These are phyloP conservation scores for Secale cereale DNA, from an alignment of 176 grass and related monocot genomes.

Conservation along the genomic window DNA sequence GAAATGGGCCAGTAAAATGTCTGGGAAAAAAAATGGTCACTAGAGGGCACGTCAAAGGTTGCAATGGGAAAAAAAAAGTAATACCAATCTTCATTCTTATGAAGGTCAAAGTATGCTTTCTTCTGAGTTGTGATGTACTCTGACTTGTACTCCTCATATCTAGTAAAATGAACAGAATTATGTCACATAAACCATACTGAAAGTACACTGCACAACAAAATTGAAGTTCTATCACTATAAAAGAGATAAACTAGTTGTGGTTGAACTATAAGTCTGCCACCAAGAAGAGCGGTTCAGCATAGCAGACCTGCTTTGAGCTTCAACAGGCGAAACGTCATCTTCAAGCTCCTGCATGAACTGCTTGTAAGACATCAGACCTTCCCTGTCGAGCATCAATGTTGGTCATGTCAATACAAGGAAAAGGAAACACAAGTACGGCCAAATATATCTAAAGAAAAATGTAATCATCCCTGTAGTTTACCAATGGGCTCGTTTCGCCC, in stretches of 20 bases:
- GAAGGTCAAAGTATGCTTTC: conserved; percentile 88
- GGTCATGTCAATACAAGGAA: conserved; percentile 1
- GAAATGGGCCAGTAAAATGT: conserved; percentile 15
- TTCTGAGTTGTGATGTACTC: conserved; percentile 99
- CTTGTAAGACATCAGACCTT: conserved; percentile 97
- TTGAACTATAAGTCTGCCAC: conserved; percentile 15
- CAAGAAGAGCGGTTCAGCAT: not conserved
- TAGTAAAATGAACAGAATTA: conserved; percentile 30
- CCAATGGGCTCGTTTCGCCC: not conserved
- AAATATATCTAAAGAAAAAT: conserved; percentile 7
- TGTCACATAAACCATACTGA: not conserved
- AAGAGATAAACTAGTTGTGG: not conserved
- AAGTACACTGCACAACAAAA: conserved; percentile 1
- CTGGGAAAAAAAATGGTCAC: conserved; percentile 8
- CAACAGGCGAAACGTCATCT: conserved; percentile 89
- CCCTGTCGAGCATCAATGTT: conserved; percentile 44
- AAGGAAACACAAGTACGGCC: conserved; percentile 5
- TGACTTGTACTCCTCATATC: conserved; percentile 93
- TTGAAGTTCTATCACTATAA: conserved; percentile 3
- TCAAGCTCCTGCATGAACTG: conserved; percentile 99
- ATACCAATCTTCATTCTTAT: conserved; percentile 95
- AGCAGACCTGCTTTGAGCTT: conserved; percentile 80
- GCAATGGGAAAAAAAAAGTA: not conserved
- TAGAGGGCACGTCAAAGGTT: not conserved
- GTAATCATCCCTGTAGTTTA: not conserved